Base-by-base conservation (phyloP, 129 eudicot genomes). In the Dittrichia graveolens region DNA sequence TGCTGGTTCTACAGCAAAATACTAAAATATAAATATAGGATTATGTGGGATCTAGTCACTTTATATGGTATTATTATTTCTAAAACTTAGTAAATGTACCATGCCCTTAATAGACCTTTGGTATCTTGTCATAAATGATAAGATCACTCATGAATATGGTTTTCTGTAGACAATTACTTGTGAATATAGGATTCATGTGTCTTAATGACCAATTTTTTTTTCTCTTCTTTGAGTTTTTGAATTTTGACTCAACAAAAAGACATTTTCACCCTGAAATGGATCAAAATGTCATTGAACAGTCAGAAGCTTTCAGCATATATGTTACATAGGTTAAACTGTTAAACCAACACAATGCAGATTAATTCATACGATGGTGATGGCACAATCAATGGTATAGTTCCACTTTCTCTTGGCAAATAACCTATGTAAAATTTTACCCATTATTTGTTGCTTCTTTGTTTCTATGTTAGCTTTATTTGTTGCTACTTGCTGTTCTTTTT, bases 71-170 rank as follows among this genome's bases (percentile, higher is more conserved):
- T 49, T 64, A 2, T 52, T 16, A 42, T 63, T 49, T 52, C 45
- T 42, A 63, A 13, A 18, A 11, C 24, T n/a, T 49, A 24, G 14
- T 74, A 18, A 38, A 75, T 52, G 65, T 52, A 34, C 52, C 19
- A 24, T 64, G 37, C 56, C 2, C 42, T 73, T 73, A 2, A 24
- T 60, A 47, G 8, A 50, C 9, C 34, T 39, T 16, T 47, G n/a
- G 39, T 65, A 54, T 54, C 19, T 43, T 65, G 65, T 40, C 31
- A n/a, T 64, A n/a, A 15, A 34, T 75, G 44, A 53, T 47, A 63
- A 49, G 18, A 39, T 41, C n/a, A 5, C 35, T 47, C 48, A 39
- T 38, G 45, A 24, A 63, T 74, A 49, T 12, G 53, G 38, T 61
- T 16, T 24, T 71, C 5, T 10, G 8, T 63, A 52, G 57, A 45